A percentile compares a stretch with the other conserved stretches of the same genome.
Evolutionary conservation across 306 rosid genomes (phyloP).

Genomic region (Inga leiocalycina): DNA sequence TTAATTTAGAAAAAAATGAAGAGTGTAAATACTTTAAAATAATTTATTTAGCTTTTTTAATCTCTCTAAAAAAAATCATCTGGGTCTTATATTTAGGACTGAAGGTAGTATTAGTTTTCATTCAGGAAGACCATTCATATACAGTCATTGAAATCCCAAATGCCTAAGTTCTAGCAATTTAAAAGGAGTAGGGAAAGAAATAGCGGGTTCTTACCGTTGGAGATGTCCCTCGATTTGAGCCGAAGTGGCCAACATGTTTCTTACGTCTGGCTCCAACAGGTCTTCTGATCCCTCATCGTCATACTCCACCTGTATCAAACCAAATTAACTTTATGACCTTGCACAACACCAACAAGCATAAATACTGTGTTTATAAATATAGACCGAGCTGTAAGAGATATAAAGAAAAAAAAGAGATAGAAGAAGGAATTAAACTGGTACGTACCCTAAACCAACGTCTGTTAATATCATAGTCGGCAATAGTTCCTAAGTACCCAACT

Average conservation of each 20-base stretch:
- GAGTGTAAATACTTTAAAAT: too few relatives aligned
- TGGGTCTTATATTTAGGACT: too few relatives aligned
- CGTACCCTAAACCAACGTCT: background rate
- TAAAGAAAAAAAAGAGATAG: background rate
- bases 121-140: background rate
- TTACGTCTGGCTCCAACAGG: background rate
- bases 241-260: background rate
- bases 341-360: background rate
- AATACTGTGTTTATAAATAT: too few relatives aligned
- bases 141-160: background rate
- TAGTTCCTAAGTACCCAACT: background rate
- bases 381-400: background rate
- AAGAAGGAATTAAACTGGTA: background rate
- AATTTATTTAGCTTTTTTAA: too few relatives aligned
- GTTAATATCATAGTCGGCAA: background rate
- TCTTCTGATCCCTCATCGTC: slow-evolving; percentile 5
- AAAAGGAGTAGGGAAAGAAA: too few relatives aligned
- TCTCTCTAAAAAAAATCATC: too few relatives aligned
- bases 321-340: background rate
- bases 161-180: background rate
- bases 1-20: too few relatives aligned
- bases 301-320: background rate
- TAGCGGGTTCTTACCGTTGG: background rate
- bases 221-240: background rate
- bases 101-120: too few relatives aligned